Evolutionary conservation across 345 rosid genomes (phyloP), one percentile per base, ranked within the genome.

Genomic region (Rubroshorea leprosula): DNA sequence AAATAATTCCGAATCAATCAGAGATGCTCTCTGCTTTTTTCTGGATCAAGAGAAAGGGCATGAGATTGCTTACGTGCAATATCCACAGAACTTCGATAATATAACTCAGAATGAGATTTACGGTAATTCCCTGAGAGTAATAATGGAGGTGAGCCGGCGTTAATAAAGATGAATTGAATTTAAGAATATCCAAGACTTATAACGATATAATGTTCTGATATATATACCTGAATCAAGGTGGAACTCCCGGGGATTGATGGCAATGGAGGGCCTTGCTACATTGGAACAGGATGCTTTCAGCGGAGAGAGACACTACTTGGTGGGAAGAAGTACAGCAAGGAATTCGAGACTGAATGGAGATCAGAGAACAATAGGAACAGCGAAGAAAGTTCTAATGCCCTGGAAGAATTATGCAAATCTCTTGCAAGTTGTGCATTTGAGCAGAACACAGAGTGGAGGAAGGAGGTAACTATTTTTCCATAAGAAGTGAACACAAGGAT

Each of bases 11-110:
- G 65, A 59, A 15, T 19, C 72, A 10, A 43, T 73, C 5, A 24
- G 39, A 20, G 80, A 79, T 24, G 73, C 76, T 10, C 51, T 73
- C 3, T 79, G 78, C 68, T 80, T 76, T 72, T 69, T 76, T 67
- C 51, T 80, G 79, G 84, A 80, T 52, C 74, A 72, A 38, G 23
- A 66, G 38, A 55, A 69, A 50, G 58, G 77, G 43, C 54, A 55
- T 23, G 59, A 69, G 22, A 55, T 67, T 16, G 79, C 76, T 44
- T 80, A 60, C 57, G 76, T 49, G 23, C 23, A 49, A 8, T 10
- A 15, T 49, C 52, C 52, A 15, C 24, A 18, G 12, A 22, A 11
- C 23, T 22, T 49, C 19, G n/a, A n/a, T n/a, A n/a, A n/a, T n/a
- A n/a, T n/a, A n/a, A 49, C 52, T 5, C 8, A 44, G 18, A 44